Conservation (phyloP, 176 grass and related monocot species). For the Zea mays region Zm-B73-REFERENCE-NAM-5.0 NC_050101.1:65139501-65140000, state of each 20-base stretch:
- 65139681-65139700: background rate
- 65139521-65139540: constrained; percentile 17
- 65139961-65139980: no score
- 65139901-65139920: no score
- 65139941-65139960: no score
- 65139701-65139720: background rate
- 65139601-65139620: background rate
- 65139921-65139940: no score
- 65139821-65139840: no score
- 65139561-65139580: constrained; percentile 21
- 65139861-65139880: no score
- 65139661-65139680: background rate
- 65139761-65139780: no score
- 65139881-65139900: no score
- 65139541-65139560: constrained; percentile 2
- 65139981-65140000: no score
- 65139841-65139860: no score
- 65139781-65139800: no score
- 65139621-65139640: background rate
- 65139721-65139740: background rate
- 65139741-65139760: background rate
- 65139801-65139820: no score
- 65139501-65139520: constrained; percentile 6
- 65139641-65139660: background rate
- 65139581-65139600: background rate